These are phyloP conservation scores for Poa pratensis DNA, from an alignment of 176 grass and related monocot species.

Conservation along the genomic window DNA sequence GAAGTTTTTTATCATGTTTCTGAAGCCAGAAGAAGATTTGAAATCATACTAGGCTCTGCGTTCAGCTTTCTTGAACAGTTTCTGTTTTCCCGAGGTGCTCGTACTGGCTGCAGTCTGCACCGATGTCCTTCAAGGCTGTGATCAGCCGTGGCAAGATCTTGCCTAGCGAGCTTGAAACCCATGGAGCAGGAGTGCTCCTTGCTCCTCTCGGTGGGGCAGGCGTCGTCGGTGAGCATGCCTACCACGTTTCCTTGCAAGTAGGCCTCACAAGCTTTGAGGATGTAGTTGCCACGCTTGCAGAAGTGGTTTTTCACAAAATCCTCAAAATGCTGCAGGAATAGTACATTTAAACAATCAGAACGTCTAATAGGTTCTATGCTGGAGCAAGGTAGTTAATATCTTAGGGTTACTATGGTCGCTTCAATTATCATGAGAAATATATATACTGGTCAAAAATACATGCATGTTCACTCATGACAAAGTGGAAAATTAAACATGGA, in stretches of 20 bases:
- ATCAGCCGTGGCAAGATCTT: constrained; percentile 86
- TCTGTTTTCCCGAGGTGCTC: constrained; percentile 68
- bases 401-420: not conserved
- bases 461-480: constrained; percentile 10
- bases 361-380: constrained; percentile 14
- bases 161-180: constrained; percentile 85
- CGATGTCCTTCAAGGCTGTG: constrained; percentile 61
- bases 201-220: constrained; percentile 66
- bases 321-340: constrained; percentile 78
- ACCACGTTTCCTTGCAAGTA: constrained; percentile 80
- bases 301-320: constrained; percentile 84
- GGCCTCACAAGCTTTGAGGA: constrained; percentile 91
- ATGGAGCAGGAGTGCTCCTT: constrained; percentile 75
- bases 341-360: constrained; percentile 32
- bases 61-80: constrained; percentile 55
- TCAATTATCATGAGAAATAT: not conserved
- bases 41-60: not conserved
- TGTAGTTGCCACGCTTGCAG: constrained; percentile 67
- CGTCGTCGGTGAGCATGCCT: constrained; percentile 75
- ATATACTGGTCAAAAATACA: not conserved
- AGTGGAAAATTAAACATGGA: constrained; percentile 13
- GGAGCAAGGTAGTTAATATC: not conserved
- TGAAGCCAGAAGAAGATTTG: constrained; percentile 29
- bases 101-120: constrained; percentile 70
- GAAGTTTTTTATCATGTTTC: constrained; percentile 43